Base-by-base conservation (phyloP, 345 rosid genomes). In the Salix exigua region DNA sequence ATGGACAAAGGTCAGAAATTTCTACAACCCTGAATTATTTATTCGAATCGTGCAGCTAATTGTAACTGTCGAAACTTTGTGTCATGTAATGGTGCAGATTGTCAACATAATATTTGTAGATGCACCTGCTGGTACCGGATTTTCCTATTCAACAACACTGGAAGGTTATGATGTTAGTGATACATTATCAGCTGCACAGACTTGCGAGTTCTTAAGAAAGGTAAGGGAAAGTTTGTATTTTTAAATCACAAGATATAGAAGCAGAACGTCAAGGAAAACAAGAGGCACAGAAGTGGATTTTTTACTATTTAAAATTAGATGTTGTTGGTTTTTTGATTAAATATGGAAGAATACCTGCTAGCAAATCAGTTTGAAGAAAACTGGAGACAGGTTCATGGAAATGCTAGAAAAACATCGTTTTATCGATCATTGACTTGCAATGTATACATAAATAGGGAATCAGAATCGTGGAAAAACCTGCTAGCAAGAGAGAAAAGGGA, bases 91-190 rank as follows among this genome's bases (percentile, higher is more conserved):
- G 60, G 1, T 31, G 7, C 77, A 79, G 82, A 33, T 66, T 35
- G 74, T 71, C 23, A 79, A 26, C 23, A 10, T 79, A 7, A 58
- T 79, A 61, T 79, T 79, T 35, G 31, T 86, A 70, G 87, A 84
- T 46, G 58, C 81, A 44, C 89, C 89, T 0, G 84, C 74, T 6
- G 89, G 87, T 1, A 76, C 87, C 4, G 88, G 87, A 38, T 83
- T 83, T 73, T 86, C 85, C 4, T 86, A 83, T 31, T 73, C 89
- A 7, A 86, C 61, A 0, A 82, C 73, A 7, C 67, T 40, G 75
- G 42, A 48, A 33, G 73, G 67, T 2, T 75, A 75, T 19, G 2
- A 70, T 0, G 6, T 13, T 3, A 72, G 35, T 8, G 88, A 83
- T 30, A 74, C 81, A 2, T 30, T 73, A 19, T 58, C 72, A 4